Evolutionary conservation across 2,329 filamentous ascomycete genomes (phyloP), one percentile per base, ranked within the genome.

Genomic region (Pseudocercospora crystallina): DNA sequence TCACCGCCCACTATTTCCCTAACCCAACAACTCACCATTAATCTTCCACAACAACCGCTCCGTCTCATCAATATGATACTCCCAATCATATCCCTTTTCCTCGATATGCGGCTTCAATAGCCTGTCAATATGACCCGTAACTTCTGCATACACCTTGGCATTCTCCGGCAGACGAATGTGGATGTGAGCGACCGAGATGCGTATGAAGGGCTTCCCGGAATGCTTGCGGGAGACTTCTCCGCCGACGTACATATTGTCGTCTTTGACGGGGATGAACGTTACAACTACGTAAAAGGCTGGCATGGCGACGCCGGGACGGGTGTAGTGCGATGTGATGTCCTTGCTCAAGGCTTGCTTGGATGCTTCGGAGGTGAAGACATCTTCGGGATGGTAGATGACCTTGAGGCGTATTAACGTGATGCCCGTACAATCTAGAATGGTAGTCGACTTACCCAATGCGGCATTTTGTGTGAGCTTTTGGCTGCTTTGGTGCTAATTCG

Each of bases 201-300:
- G 56, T 12, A 74, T 65, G 43, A 73, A 74, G 0, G 71, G 68
- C 12, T 49, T 63, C 0, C 43, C 43, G n/a, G n/a, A n/a, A 2
- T 61, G 60, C 7, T 59, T 54, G 7, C 58, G 32, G 5, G 64
- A 49, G 17, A 43, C 26, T 17, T 51, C 41, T 31, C 66, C 69
- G 41, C 69, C 69, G 13, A 72, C 60, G 54, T 57, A 73, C 43
- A 64, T 58, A 5, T 62, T 60, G 2, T 46, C 47, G 0, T 58
- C 49, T 0, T 60, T 36, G 14, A 71, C 41, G 4, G 62, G 54
- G 46, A 71, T 60, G 64, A 75, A 76, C 44, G 73, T 61, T 5
- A 73, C 67, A 14, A 72, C 66, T 2, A 76, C 73, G 54, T 75
- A 76, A 60, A 76, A 76, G n/a, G 69, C 65, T 0, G 74, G 74